Evolutionary conservation across 2,329 filamentous ascomycete genomes (phyloP), one percentile per base, ranked within the genome.

Genomic region (Fusarium fujikuroi): DNA sequence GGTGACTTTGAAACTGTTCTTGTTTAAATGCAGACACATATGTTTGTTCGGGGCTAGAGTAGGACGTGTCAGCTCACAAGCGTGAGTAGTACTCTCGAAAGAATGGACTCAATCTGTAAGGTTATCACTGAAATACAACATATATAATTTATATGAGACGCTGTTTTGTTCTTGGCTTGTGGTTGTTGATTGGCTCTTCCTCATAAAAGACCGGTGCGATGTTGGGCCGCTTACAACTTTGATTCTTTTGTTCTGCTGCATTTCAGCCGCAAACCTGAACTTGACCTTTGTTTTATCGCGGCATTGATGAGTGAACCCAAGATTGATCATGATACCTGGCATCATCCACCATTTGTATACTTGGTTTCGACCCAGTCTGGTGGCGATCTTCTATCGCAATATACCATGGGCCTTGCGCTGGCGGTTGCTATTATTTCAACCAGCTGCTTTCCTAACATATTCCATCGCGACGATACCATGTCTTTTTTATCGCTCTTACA

Each of bases 381-480:
- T 82, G 46, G 81, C 81, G 30, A 60, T 85, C 44, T 81, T 83
- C 68, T 75, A 80, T 25, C 76, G 72, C 19, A 73, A 76, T 53
- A 78, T 86, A 44, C 80, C 84, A 8, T 84, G 80, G 68, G 64
- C 69, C 19, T 74, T 81, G 34, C 83, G 84, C 69, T 85, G 84
- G 83, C 83, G 84, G 12, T 79, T 85, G 15, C 75, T 87, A 25
- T 60, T 81, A 42, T 80, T 87, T 23, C 83, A 85, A 65, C 84
- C 84, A 19, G 75, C 83, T n/a, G 77, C 76, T 8, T 60, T 84
- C 39, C 65, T 86, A 14, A 80, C 80, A 16, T 81, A 83, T 70
- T 69, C 79, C 39, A 79, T 86, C 44, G 81, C 79, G 32, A 78
- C 79, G 19, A 61, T 80, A 7, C 79, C 79, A 1, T 84, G 79